phyloP scores from a whole-genome alignment of 148 eudicot genomes.

The Arbutus unedo region DNA sequence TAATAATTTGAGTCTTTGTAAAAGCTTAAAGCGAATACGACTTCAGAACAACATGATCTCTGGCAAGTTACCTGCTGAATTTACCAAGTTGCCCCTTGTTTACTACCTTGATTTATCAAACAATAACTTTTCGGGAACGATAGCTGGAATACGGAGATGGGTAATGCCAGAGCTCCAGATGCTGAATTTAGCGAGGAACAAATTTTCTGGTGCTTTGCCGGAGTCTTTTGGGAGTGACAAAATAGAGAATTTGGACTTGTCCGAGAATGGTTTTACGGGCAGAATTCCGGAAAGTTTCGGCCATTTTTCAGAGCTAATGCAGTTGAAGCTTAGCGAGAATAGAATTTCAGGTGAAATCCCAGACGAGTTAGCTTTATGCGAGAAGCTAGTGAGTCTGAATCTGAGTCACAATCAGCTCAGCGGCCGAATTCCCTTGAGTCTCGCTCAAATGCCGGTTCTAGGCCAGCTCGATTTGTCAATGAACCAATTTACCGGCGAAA shows the following conservation, averaged over 20 bases:
- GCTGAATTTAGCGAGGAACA: slow-evolving; percentile 64
- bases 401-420: slow-evolving; percentile 59
- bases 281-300: slow-evolving; percentile 52
- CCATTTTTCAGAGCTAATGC: slow-evolving; percentile 40
- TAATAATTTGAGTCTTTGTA: slow-evolving; percentile 46
- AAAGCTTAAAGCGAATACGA: slow-evolving; percentile 55
- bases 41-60: slow-evolving; percentile 62
- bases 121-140: slow-evolving; percentile 49
- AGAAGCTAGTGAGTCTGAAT: slow-evolving; percentile 63
- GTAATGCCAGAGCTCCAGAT: slow-evolving; percentile 71
- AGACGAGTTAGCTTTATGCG: slow-evolving; percentile 48
- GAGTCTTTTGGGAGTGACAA: slow-evolving; percentile 41
- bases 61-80: slow-evolving; percentile 47
- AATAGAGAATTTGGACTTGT: slow-evolving; percentile 73
- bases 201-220: slow-evolving; percentile 56
- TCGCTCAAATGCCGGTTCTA: slow-evolving; percentile 66
- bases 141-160: slow-evolving; percentile 42
- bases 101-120: slow-evolving; percentile 70
- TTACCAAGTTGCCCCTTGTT: slow-evolving; percentile 47
- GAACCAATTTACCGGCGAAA: slow-evolving; percentile 57
- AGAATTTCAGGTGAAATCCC: slow-evolving; percentile 56
- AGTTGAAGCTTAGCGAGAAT: slow-evolving; percentile 40
- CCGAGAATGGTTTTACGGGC: slow-evolving; percentile 55
- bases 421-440: slow-evolving; percentile 53
- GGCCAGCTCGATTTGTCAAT: slow-evolving; percentile 75